These are phyloP conservation scores for Aciculoconidium aculeatum DNA, from an alignment of 805 yeast species.

Conservation along the genomic window DNA sequence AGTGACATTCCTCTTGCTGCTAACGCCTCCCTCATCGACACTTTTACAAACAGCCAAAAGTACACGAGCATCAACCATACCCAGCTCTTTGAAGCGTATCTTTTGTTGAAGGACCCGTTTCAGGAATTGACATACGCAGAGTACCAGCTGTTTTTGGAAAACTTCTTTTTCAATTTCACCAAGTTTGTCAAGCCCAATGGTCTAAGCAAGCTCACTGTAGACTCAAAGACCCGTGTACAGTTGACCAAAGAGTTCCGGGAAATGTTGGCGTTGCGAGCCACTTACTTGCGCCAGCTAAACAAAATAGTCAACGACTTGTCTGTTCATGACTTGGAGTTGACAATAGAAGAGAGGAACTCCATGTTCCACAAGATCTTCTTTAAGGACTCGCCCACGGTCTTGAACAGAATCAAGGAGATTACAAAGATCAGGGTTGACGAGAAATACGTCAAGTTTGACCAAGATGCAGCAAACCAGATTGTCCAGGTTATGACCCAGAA, in stretches of 20 bases:
- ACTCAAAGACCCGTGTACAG: conserved; percentile 1
- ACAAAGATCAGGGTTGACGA: background rate
- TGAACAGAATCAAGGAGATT: conserved; percentile 8
- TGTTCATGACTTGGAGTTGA: conserved; percentile 19
- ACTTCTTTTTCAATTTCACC: conserved; percentile 16
- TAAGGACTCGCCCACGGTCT: conserved; percentile 20
- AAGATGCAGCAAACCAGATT: conserved; percentile 15
- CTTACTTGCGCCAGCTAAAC: conserved; percentile 16
- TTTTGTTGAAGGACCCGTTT: conserved; percentile 13
- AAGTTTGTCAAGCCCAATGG: conserved; percentile 23
- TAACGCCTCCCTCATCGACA: conserved; percentile 3
- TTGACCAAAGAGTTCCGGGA: conserved; percentile 11
- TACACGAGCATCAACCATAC: conserved; percentile 20
- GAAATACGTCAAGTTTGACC: conserved; percentile 14
- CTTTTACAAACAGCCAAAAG: conserved; percentile 8
- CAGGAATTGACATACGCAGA: conserved; percentile 21
- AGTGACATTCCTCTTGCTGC: conserved; percentile 1
- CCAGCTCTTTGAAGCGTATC: conserved; percentile 19
- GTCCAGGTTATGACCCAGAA: conserved; percentile 9
- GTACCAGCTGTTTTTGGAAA: conserved; percentile 22
- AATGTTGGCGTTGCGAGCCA: conserved; percentile 15
- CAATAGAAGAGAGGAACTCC: conserved; percentile 23
- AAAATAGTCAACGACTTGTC: conserved; percentile 24
- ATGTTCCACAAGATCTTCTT: conserved; percentile 26
- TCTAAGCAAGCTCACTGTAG: conserved; percentile 9